These are phyloP conservation scores for Colletotrichum phormii DNA, from an alignment of 2,329 filamentous ascomycete genomes.

Conservation along the genomic window DNA sequence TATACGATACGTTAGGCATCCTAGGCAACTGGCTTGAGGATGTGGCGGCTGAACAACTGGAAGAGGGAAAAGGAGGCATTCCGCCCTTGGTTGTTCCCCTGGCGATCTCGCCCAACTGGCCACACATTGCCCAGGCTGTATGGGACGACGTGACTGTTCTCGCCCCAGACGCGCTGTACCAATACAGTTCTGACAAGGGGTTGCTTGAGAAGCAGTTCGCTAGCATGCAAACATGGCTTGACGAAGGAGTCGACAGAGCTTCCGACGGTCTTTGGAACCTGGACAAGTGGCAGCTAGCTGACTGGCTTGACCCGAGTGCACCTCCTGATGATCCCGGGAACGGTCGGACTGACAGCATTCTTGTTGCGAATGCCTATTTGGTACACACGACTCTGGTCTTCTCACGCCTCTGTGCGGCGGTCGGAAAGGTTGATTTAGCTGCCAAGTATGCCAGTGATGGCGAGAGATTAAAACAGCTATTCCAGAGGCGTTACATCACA, in stretches of 20 bases:
- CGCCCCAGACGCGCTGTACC: slow-evolving; percentile 14
- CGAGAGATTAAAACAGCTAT: slow-evolving; percentile 1
- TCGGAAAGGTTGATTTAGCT: not conserved
- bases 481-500: slow-evolving; percentile 29
- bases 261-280: not conserved
- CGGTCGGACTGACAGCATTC: slow-evolving; percentile 6
- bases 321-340: slow-evolving; percentile 38
- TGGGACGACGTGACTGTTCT: slow-evolving; percentile 31
- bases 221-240: slow-evolving; percentile 18
- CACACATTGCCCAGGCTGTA: slow-evolving; percentile 33
- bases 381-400: slow-evolving; percentile 22
- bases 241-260: not conserved
- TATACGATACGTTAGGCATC: slow-evolving; percentile 22
- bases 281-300: slow-evolving; percentile 4
- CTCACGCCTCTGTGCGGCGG: slow-evolving; percentile 2
- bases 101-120: slow-evolving; percentile 42
- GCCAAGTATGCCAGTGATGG: not conserved
- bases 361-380: slow-evolving; percentile 27
- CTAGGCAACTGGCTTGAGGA: slow-evolving; percentile 31
- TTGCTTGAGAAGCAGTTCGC: slow-evolving; percentile 11
- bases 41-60: slow-evolving; percentile 38
- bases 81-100: slow-evolving; percentile 49
- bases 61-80: not conserved
- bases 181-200: slow-evolving; percentile 7
- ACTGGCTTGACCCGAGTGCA: slow-evolving; percentile 48